Evolutionary conservation across 257 asterid species (phyloP), one percentile per base, ranked within the genome.

Genomic region (Przewalskia tangutica): DNA sequence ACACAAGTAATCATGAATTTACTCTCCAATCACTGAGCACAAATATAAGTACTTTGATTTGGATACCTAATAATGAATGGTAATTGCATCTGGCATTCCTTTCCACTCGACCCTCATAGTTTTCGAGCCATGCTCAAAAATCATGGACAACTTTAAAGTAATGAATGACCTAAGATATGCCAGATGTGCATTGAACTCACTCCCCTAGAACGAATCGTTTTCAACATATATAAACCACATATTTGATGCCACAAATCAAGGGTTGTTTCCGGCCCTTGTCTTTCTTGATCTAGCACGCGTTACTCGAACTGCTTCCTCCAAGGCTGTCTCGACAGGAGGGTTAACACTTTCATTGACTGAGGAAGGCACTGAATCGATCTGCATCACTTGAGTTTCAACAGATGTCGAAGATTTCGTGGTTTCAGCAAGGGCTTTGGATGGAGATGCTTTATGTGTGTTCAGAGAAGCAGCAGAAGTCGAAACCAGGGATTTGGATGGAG

Each of bases 401-500:
- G 82, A 62, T 2, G 64, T 56, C 2, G 86, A 77, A 82, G 88
- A 81, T 82, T 84, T 86, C 48, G 40, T 60, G 64, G 83, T 86
- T 84, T 86, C 92, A 0, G 85, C 16, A 55, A 83, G 76, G 23
- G 89, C 36, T 58, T 8, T 84, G 32, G 87, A 32, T 56, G 90
- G 89, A n/a, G 89, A 83, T 79, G 89, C 42, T 86, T 86, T 95
- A 63, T 79, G 92, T 63, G 91, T 91, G n/a, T 84, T 84, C 56
- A 83, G 58, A 66, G 88, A 81, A 81, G 88, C 80, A 84, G 83
- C 87, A 42, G 62, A 59, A 62, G 84, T 86, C 82, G 85, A 91
- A 0, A 82, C 46, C 59, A 85, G 76, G 17, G 90, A 44, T 58
- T 9, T 84, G 38, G 87, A 36, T 42, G 90, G 89, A n/a, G 89